Evolutionary conservation across 163 green algal species (phyloP).

Genomic region (Chlorella variabilis): DNA sequence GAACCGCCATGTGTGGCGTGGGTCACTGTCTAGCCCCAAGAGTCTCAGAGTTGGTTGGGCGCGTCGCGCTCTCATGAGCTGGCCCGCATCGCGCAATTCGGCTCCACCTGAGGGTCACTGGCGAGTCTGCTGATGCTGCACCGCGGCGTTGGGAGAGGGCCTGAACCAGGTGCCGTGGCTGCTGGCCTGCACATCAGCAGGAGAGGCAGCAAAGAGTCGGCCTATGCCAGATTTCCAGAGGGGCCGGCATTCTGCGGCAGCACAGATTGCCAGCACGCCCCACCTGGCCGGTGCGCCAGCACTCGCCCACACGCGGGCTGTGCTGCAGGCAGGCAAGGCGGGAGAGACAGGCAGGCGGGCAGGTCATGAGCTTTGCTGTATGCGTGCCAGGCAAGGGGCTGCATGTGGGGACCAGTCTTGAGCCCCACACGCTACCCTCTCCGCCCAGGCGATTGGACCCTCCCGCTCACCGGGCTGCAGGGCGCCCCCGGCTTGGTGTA

Average conservation of each 20-base stretch:
- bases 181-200: conserved; percentile 6
- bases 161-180: conserved; percentile 20
- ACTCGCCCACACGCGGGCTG: conserved; percentile 3
- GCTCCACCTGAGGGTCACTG: no score
- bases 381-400: no score
- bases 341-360: neutral
- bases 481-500: conserved; percentile 1
- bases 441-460: no score
- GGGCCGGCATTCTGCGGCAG: neutral
- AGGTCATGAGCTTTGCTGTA: no score
- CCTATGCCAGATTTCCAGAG: neutral
- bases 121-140: no score
- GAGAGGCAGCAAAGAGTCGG: neutral
- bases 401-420: no score
- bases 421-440: no score
- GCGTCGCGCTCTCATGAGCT: no score
- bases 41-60: no score
- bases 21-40: no score
- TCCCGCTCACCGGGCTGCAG: conserved; percentile 26
- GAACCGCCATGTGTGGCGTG: no score
- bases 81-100: no score
- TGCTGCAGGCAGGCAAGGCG: neutral
- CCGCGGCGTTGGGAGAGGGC: neutral
- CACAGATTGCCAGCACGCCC: neutral
- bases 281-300: conserved; percentile 31